Base-by-base conservation (phyloP, 2,329 filamentous ascomycete genomes). In the Chaetomium strumarium region DNA sequence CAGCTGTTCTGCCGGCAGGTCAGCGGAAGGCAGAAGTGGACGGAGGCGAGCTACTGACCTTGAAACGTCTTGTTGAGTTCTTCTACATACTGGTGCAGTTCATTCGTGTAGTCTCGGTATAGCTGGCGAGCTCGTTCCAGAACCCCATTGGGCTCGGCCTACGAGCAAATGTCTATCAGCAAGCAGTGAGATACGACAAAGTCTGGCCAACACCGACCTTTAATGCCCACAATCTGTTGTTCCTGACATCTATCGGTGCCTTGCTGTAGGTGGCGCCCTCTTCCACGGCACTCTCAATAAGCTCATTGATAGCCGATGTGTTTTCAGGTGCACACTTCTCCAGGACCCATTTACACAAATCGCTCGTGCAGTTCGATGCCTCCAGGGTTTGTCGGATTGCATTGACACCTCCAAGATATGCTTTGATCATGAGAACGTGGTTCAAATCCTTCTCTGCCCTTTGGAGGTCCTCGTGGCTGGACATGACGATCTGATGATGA, bases 141-240 rank as follows among this genome's bases (percentile, higher is more conserved):
- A 52, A 96, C 79, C 2, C 88, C 88, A 61, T 89, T 90, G 39
- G 93, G 83, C 0, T 89, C 88, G 42, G 89, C 83, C 79, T 88
- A 59, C 8, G 14, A 34, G 10, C 1, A 2, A 5, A 34, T 36
- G 12, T 59, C 60, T 34, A 10, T 34, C 33, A 34, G 56, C 67
- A 31, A 65, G 60, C 44, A 19, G 29, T 30, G 29, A 16, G 29
- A 43, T 37, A 10, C n/a, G 9, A 6, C n/a, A 12, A 29, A 44
- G 33, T 19, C 12, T 8, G n/a, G 2, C 30, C 33, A 10, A 24
- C 19, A 5, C n/a, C 19, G 63, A 84, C 82, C 72, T 86, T 93
- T 31, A 97, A 85, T 19, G 92, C 92, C 70, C 95, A 96, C 0
- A 86, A 88, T 57, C 92, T 78, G 65, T 97, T 92, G 56, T 96